Base-by-base conservation (phyloP, 305 asterid genomes). In the Ajuga reptans region DNA sequence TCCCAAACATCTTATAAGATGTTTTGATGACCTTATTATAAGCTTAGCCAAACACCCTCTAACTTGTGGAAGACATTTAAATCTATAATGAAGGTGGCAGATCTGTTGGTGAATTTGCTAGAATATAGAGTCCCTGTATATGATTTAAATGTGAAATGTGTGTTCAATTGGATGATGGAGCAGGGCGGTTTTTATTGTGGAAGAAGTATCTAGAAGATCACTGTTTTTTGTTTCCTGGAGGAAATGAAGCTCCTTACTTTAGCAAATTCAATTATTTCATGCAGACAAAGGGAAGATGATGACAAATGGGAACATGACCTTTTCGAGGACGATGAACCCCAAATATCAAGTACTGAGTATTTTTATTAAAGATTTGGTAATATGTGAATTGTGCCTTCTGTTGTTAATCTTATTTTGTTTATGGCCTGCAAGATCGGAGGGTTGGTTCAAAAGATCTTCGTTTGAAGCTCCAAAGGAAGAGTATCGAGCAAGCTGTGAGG, bases 281-380 rank as follows among this genome's bases (percentile, higher is more conserved):
- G 84, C 87, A 93, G 99, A 80, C 91, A 74, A 77, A 86, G 99
- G 75, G 95, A 88, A 66, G 94, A 89, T 72, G 93, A 84, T 81
- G 97, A 84, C 80, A 93, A 93, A 81, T 93, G 98, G 98, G 88
- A 84, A 74, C 97, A 90, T 75, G 97, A 88, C 79, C 95, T 93
- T 72, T 92, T 78, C 15, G 87, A 87, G 59, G 77, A 68, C 67
- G 67, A 64, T 9, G 81, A 49, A 64, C 74, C 82, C 66, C 91
- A 73, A 53, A 67, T 69, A 72, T 83, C 84, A 75, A 84, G 98
- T 88, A 86, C 56, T 80, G 51, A 14, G 73, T 39, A 6, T 76
- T 75, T 60, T 29, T 24, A 49, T 47, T 1, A 18, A 45, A 29
- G 65, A 66, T 45, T 52, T 47, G 15, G 39, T 74, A 46, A 45